Conservation (phyloP, 2,329 filamentous ascomycete species). For the Aspergillus glaucus region DNA sequence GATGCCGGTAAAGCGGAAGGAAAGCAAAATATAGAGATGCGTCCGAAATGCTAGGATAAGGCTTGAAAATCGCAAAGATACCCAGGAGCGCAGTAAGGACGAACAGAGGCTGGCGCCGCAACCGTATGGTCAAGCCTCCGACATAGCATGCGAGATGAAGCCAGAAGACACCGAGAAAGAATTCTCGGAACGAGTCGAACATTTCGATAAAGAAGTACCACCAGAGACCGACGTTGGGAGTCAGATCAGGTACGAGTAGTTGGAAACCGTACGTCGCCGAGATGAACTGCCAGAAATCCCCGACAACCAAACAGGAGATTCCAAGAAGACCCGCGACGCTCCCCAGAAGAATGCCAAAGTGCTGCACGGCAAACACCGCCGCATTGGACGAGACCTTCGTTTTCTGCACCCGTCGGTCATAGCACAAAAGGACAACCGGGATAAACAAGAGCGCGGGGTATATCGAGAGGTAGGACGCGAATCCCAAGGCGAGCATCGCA, state of each 20-base stretch:
- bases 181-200: slow-evolving; percentile 95
- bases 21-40: slow-evolving; percentile 78
- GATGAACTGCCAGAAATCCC: slow-evolving; percentile 79
- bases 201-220: slow-evolving; percentile 99
- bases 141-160: slow-evolving; percentile 88
- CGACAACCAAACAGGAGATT: slow-evolving; percentile 67
- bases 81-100: slow-evolving; percentile 79
- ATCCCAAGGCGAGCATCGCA: slow-evolving; percentile 75
- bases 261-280: slow-evolving; percentile 88
- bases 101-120: slow-evolving; percentile 80
- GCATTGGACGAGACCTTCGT: slow-evolving; percentile 24
- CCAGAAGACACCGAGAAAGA: slow-evolving; percentile 98
- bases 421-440: slow-evolving; percentile 72
- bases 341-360: slow-evolving; percentile 48
- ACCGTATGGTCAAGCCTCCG: slow-evolving; percentile 72
- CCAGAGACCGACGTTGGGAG: slow-evolving; percentile 93
- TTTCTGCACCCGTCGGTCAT: slow-evolving; percentile 53
- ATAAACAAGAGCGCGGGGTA: slow-evolving; percentile 84
- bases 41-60: slow-evolving; percentile 89
- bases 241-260: slow-evolving; percentile 81
- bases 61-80: slow-evolving; percentile 91
- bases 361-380: slow-evolving; percentile 49
- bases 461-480: slow-evolving; percentile 86
- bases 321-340: slow-evolving; percentile 59
- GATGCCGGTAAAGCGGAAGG: slow-evolving; percentile 79